These are phyloP conservation scores for Parastagonospora avenae DNA, from an alignment of 2,329 filamentous ascomycete species.

Conservation along the genomic window DNA sequence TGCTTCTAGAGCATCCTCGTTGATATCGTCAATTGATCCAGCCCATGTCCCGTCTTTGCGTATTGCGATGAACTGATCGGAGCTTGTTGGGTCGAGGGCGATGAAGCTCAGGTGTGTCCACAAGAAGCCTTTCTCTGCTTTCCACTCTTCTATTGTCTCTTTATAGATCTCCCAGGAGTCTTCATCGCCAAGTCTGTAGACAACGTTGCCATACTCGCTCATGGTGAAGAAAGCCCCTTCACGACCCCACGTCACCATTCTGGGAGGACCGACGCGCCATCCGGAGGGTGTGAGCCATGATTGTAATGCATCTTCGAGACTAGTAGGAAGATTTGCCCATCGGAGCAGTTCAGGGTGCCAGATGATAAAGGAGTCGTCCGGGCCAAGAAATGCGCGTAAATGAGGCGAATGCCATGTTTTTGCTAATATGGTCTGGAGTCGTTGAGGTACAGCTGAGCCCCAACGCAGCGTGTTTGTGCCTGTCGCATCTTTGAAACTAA, in stretches of 20 bases:
- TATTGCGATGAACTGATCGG: constrained; percentile 44
- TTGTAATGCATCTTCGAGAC: constrained; percentile 39
- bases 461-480: constrained; percentile 36
- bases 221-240: constrained; percentile 43
- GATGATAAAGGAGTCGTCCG: constrained; percentile 37
- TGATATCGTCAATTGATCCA: constrained; percentile 40
- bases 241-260: constrained; percentile 38
- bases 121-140: constrained; percentile 31
- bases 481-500: constrained; percentile 35
- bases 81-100: constrained; percentile 31
- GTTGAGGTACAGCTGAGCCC: constrained; percentile 28
- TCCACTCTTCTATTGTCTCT: constrained; percentile 46
- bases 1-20: constrained; percentile 37
- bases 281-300: constrained; percentile 45
- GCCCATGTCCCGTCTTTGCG: constrained; percentile 43
- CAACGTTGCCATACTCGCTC: constrained; percentile 44
- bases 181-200: constrained; percentile 29
- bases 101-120: constrained; percentile 41
- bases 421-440: constrained; percentile 24
- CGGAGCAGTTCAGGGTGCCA: constrained; percentile 42
- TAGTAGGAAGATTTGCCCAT: constrained; percentile 34
- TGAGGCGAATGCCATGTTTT: constrained; percentile 37
- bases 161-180: constrained; percentile 36
- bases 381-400: constrained; percentile 38
- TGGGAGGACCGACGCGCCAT: constrained; percentile 42